Evolutionary conservation across 768 basidiomycete genomes (phyloP), one percentile per base, ranked within the genome.

Genomic region (Pseudohyphozyma bogoriensis): DNA sequence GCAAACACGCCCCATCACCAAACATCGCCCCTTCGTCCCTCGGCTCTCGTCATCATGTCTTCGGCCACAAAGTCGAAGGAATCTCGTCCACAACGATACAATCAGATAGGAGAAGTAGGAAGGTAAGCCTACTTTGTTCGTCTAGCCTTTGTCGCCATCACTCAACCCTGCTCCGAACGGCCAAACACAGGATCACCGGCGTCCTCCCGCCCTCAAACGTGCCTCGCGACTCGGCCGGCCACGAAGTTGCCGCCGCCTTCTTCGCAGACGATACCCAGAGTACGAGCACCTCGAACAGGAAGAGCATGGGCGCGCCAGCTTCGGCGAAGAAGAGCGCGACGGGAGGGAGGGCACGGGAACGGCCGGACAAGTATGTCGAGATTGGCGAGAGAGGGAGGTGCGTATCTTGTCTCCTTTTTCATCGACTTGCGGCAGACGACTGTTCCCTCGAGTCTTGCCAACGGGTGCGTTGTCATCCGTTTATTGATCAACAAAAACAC

Each of bases 121-220:
- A 37, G 66, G 66, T 56, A 9, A 5, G 65, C 42, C 40, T 26
- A 5, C 1, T 6, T 11, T n/a, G 6, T 24, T 33, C 51, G 22
- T 35, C 40, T 28, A n/a, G 4, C 6, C n/a, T 22, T 2, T 22
- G 10, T 24, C 1, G 4, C 24, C 3, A 24, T 40, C 15, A 28
- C 37, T 31, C 12, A 1, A 15, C 28, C 26, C 13, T 28, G 12
- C 36, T 26, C 35, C n/a, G 13, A 11, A 4, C 12, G 28, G 13
- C 35, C 4, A 20, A 13, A 7, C 28, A 13, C 65, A 75, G 74
- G 20, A 71, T 67, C 0, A 71, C 74, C 12, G 72, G 72, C 24
- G 64, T 67, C 22, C 40, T 57, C 9, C 73, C 74, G 61, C 74
- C 74, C 9, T 68, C 60, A 4, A 62, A 70, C 40, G 70, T 74